Evolutionary conservation across 768 basidiomycete species (phyloP).

Genomic region (Paxillus ammoniavirescens): DNA sequence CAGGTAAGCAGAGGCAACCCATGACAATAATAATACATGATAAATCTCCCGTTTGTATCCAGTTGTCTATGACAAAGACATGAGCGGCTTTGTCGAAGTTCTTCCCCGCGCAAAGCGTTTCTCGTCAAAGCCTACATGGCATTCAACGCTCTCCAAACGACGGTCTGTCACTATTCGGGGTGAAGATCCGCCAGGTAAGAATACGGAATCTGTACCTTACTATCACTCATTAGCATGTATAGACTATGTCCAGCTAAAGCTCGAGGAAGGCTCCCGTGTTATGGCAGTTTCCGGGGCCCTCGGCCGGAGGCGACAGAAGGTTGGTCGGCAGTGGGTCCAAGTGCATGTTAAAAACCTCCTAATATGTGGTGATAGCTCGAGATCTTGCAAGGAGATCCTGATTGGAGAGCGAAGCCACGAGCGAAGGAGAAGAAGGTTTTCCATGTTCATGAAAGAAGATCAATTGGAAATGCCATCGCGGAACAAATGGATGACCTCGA

Average conservation of each 20-base stretch:
- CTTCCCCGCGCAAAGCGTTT: not conserved
- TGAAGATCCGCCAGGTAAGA: slow-evolving; percentile 7
- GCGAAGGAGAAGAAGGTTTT: slow-evolving; percentile 6
- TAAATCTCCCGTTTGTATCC: not conserved
- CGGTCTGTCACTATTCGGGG: not conserved
- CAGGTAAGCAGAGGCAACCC: not conserved
- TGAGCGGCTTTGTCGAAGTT: not conserved
- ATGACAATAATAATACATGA: not conserved
- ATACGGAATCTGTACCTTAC: too few relatives aligned
- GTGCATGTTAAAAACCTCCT: not conserved
- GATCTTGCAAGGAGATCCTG: not conserved
- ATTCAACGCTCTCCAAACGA: not conserved
- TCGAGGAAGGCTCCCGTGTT: not conserved
- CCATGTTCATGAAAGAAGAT: not conserved
- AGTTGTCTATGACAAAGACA: not conserved
- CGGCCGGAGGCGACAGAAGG: not conserved
- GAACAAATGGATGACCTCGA: not conserved
- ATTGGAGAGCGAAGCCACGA: slow-evolving; percentile 1
- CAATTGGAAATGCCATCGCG: not conserved
- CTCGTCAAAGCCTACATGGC: not conserved
- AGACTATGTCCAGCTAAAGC: slow-evolving; percentile 1
- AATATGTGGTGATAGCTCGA: not conserved
- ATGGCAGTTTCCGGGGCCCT: not conserved
- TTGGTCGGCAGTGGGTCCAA: not conserved
- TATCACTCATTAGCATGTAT: not conserved